Conservation (phyloP, 345 rosid species). For the Psidium friedrichsthalianum region DNA sequence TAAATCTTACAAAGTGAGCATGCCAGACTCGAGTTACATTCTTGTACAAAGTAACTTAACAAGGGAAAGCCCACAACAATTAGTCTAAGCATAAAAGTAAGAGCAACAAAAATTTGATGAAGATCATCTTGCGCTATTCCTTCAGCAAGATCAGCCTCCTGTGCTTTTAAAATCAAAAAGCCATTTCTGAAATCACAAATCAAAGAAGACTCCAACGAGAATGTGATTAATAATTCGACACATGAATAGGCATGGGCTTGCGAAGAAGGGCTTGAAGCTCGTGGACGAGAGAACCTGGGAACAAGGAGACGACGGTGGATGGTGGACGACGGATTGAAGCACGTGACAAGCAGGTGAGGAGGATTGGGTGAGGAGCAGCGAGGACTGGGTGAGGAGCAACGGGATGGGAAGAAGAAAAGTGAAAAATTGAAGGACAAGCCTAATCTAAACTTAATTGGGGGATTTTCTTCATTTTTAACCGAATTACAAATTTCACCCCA, state of each 20-base stretch:
- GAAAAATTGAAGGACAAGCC: no score
- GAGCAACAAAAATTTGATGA: slow-evolving; percentile 36
- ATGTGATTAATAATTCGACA: neutral
- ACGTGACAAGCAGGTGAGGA: no score
- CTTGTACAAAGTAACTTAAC: neutral
- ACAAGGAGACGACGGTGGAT: neutral
- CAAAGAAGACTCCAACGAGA: neutral
- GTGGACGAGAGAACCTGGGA: neutral
- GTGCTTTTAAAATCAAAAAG: slow-evolving; percentile 17
- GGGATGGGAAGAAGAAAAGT: no score
- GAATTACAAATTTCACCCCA: no score
- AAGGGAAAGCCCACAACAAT: neutral
- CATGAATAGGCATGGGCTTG: neutral
- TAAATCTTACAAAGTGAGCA: no score
- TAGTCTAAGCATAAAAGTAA: neutral
- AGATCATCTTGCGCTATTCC: slow-evolving; percentile 35
- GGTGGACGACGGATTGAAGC: no score
- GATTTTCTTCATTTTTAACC: no score
- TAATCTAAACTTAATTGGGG: no score
- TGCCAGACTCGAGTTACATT: no score
- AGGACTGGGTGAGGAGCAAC: no score
- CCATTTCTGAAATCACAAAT: neutral
- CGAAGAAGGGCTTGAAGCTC: neutral
- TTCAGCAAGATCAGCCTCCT: slow-evolving; percentile 20
- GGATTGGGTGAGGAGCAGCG: no score